A percentile compares a stretch with the other conserved stretches of the same genome.
phyloP scores from a whole-genome alignment of 345 rosid genomes.

The Arabidopsis arenosa region DNA sequence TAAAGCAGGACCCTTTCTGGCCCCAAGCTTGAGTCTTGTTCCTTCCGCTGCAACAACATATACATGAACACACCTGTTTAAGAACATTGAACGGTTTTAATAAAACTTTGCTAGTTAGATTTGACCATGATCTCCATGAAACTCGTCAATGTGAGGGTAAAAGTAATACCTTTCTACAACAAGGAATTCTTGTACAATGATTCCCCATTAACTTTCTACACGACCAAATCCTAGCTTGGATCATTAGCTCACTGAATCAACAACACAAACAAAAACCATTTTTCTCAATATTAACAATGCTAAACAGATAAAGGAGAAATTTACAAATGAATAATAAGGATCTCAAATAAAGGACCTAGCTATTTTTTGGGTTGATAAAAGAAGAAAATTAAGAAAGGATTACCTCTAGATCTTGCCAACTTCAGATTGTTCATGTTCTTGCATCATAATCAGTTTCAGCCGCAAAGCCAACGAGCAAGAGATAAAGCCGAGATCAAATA shows the following conservation, averaged over 20 bases:
- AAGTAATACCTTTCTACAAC: conserved; percentile 50
- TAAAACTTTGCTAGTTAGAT: not conserved
- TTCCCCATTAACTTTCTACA: conserved; percentile 51
- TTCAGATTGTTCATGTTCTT: conserved; percentile 10
- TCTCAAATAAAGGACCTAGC: not conserved
- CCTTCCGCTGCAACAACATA: conserved; percentile 28
- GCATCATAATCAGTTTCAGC: conserved; percentile 20
- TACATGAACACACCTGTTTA: conserved; percentile 34
- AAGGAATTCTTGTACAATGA: conserved; percentile 22
- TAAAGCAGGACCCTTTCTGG: conserved; percentile 35
- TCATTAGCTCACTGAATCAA: conserved; percentile 43
- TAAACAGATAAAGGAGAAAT: not conserved
- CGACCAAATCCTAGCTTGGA: conserved; percentile 31
- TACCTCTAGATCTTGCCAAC: conserved; percentile 28
- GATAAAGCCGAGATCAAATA: conserved; percentile 4
- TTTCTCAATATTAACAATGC: not conserved
- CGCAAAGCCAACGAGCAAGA: not conserved
- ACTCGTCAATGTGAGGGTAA: not conserved
- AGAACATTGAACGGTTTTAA: conserved; percentile 1
- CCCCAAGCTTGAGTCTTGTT: conserved; percentile 35
- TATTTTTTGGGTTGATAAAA: not conserved
- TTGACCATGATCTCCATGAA: conserved; percentile 1
- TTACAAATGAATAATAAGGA: conserved; percentile 13
- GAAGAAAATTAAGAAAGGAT: not conserved
- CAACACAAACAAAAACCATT: conserved; percentile 16